Evolutionary conservation across 805 yeast species (phyloP), one percentile per base, ranked within the genome.

Genomic region (Yamadazyma sp.): DNA sequence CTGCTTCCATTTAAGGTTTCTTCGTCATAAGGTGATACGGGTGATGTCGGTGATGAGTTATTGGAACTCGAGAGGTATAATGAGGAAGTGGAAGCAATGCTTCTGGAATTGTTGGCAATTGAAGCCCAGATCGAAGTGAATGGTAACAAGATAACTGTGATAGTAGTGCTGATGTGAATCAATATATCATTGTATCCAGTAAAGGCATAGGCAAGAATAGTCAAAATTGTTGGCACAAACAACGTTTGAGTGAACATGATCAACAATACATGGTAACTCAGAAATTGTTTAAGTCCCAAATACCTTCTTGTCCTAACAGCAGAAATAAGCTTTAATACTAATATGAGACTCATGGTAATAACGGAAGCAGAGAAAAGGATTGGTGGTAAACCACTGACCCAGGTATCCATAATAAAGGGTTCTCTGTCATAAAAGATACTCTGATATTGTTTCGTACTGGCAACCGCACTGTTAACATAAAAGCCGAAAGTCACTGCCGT

Each of bases 121-220:
- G 82, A 67, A 0, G 96, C 95, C 97, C 97, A 89, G 75, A 89
- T 74, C 0, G 95, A 78, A 0, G 95, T 79, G 33, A 90, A 59
- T 1, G 96, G 96, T 37, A 89, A 65, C 3, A 90, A 84, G 18
- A 86, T 54, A 0, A 44, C 40, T 3, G 46, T 44, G 12, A 46
- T 19, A 2, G 38, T 22, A 1, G 41, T 23, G 35, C 43, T 44
- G n/a, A 46, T 33, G 32, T 44, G 46, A n/a, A 37, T 25, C 5
- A 44, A 36, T 13, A 46, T 38, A 32, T 42, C 44, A 14, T 28
- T 30, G 18, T 42, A 36, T 3, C 18, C 27, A 4, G 28, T 18
- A 11, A 42, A 26, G 5, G 43, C 35, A 28, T 42, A 75, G 15
- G 82, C 75, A 22, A 80, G 52, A 31, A 88, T 70, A 21, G 83